Conservation (phyloP, 2,329 filamentous ascomycete species). For the Plenodomus tracheiphilus region DNA sequence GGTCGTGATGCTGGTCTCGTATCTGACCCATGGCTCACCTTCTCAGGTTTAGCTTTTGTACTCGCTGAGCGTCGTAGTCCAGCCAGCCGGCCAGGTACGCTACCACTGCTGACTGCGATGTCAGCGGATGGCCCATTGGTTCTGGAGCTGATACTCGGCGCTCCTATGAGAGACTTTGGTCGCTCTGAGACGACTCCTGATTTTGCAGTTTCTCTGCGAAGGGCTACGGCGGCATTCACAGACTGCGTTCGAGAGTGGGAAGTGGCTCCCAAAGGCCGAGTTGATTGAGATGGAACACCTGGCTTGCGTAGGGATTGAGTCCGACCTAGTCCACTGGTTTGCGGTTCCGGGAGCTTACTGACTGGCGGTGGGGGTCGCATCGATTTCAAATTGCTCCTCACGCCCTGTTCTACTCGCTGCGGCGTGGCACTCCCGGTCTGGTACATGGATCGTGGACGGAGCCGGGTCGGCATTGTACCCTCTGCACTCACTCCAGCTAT, state of each 20-base stretch:
- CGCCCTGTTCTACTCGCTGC: conserved; percentile 7
- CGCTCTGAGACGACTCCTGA: conserved; percentile 20
- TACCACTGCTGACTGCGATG: conserved; percentile 6
- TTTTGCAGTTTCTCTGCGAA: conserved; percentile 17
- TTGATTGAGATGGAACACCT: conserved; percentile 17
- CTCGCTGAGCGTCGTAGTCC: conserved; percentile 32
- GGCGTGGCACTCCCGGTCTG: conserved; percentile 20
- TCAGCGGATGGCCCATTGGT: conserved; percentile 11
- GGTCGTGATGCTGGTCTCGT: conserved; percentile 10
- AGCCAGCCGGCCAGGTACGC: conserved; percentile 27
- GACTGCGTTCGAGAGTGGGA: conserved; percentile 34
- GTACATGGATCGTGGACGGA: conserved; percentile 37
- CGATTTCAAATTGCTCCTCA: conserved; percentile 13
- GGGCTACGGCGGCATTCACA: conserved; percentile 18
- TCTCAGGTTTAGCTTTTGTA: conserved; percentile 22
- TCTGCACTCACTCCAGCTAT: conserved; percentile 3
- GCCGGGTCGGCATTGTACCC: conserved; percentile 13
- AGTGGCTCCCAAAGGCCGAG: conserved; percentile 10
- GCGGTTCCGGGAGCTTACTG: conserved; percentile 23
- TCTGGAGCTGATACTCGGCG: conserved; percentile 13
- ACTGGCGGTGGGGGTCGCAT: conserved; percentile 22
- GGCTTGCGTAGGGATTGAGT: conserved; percentile 39
- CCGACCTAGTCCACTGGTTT: conserved; percentile 22
- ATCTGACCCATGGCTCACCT: conserved; percentile 8
- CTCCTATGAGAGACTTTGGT: conserved; percentile 28